Evolutionary conservation across 305 asterid genomes (phyloP).

Genomic region (Vinca major): DNA sequence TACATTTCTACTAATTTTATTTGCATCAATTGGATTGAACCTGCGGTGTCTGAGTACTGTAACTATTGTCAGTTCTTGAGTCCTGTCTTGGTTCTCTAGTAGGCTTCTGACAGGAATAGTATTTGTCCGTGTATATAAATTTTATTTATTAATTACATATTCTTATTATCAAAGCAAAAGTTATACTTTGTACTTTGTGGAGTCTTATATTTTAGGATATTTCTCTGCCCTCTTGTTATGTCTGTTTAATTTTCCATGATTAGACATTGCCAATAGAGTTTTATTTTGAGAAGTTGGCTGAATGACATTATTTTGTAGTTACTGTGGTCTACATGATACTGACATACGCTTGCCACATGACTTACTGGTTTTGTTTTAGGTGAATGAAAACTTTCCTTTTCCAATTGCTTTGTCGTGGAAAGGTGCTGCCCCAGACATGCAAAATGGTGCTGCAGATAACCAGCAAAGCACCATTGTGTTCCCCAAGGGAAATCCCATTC

Average conservation of each 20-base stretch:
- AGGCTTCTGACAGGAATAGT: not conserved
- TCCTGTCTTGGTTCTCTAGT: not conserved
- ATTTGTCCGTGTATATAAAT: not conserved
- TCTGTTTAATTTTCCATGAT: not conserved
- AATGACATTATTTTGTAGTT: not conserved
- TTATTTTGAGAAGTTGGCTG: not conserved
- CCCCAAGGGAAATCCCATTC: slow-evolving; percentile 86
- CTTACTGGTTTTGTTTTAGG: slow-evolving; percentile 33
- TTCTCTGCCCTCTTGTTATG: not conserved
- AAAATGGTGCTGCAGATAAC: slow-evolving; percentile 52
- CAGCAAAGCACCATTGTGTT: slow-evolving; percentile 75
- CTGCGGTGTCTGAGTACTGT: not conserved
- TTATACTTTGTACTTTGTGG: too few relatives aligned
- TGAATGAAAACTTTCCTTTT: slow-evolving; percentile 68
- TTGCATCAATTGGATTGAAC: not conserved
- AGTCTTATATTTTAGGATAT: too few relatives aligned
- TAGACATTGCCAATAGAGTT: too few relatives aligned
- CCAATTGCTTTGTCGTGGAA: slow-evolving; percentile 84
- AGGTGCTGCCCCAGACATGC: slow-evolving; percentile 53
- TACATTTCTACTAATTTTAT: not conserved
- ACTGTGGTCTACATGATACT: not conserved
- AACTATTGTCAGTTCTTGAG: not conserved
- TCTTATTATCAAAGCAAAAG: too few relatives aligned
- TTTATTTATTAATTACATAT: too few relatives aligned
- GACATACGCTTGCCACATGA: not conserved